These are phyloP conservation scores for Chionographis japonica DNA, from an alignment of 106 monocot species.

Conservation along the genomic window DNA sequence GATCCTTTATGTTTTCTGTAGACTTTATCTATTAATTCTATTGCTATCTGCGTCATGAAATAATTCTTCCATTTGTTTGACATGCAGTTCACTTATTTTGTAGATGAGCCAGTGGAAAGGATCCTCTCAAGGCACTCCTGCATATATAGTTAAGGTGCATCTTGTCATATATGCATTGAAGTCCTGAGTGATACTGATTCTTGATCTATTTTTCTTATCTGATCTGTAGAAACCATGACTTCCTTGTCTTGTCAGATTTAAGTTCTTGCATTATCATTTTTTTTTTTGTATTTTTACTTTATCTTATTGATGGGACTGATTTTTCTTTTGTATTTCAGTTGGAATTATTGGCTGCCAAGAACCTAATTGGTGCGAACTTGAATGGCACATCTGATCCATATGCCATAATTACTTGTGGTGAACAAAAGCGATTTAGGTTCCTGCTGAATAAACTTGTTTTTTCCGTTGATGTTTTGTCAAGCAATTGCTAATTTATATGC, in stretches of 20 bases:
- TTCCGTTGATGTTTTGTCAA: neutral
- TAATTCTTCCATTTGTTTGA: conserved; percentile 48
- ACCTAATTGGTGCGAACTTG: conserved; percentile 81
- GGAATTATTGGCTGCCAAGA: conserved; percentile 91
- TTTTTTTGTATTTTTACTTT: neutral
- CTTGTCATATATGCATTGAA: neutral
- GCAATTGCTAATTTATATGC: neutral
- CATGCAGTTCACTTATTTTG: conserved; percentile 64
- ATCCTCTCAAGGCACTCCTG: conserved; percentile 41
- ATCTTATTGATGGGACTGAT: neutral
- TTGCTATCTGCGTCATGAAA: conserved; percentile 9
- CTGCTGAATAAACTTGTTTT: neutral
- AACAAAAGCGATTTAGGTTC: conserved; percentile 90
- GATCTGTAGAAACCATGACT: too few relatives aligned
- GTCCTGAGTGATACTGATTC: neutral
- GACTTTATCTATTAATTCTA: neutral
- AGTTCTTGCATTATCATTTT: too few relatives aligned
- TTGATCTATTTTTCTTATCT: too few relatives aligned
- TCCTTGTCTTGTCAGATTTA: too few relatives aligned
- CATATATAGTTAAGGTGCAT: conserved; percentile 67
- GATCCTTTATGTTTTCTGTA: too few relatives aligned
- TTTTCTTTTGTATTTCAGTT: conserved; percentile 42
- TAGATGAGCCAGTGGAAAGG: conserved; percentile 60
- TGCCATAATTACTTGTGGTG: conserved; percentile 84
- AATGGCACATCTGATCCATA: conserved; percentile 99